Conservation (phyloP, 2,329 filamentous ascomycete species). For the Aspergillus japonicus region DNA sequence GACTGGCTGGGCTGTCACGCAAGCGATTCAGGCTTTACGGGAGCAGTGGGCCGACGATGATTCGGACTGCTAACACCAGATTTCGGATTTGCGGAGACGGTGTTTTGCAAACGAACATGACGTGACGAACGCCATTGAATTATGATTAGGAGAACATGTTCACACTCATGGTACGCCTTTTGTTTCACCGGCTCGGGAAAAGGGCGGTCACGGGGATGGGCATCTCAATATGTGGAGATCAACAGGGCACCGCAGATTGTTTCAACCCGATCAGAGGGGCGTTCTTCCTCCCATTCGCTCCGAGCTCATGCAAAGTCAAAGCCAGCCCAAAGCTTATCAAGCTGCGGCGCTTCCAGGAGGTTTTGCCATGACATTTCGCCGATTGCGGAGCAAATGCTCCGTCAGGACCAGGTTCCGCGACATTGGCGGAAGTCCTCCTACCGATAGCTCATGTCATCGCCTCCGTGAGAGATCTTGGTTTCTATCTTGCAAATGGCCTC, state of each 20-base stretch:
- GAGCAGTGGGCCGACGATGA: constrained; percentile 24
- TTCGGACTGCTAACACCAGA: constrained; percentile 3
- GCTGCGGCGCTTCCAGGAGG: background rate
- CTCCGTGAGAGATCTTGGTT: background rate
- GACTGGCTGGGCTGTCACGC: constrained; percentile 29
- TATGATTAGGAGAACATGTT: too few species aligned
- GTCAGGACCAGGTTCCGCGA: background rate
- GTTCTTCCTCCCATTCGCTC: background rate
- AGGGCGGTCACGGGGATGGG: background rate
- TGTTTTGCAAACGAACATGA: too few species aligned
- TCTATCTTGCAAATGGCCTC: background rate
- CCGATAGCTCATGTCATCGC: background rate
- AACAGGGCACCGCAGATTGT: background rate
- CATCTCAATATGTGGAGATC: background rate
- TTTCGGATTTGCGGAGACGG: too few species aligned
- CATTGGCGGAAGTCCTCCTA: background rate
- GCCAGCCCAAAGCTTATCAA: background rate
- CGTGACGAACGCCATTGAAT: too few species aligned
- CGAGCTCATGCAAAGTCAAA: background rate
- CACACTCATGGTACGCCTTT: too few species aligned
- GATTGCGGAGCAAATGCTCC: background rate
- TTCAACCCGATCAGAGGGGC: background rate
- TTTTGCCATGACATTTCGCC: background rate
- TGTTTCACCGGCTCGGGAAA: background rate
- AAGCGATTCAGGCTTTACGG: constrained; percentile 22